Conservation (phyloP, 2,329 filamentous ascomycete genomes). For the Arthroderma uncinatum region DNA sequence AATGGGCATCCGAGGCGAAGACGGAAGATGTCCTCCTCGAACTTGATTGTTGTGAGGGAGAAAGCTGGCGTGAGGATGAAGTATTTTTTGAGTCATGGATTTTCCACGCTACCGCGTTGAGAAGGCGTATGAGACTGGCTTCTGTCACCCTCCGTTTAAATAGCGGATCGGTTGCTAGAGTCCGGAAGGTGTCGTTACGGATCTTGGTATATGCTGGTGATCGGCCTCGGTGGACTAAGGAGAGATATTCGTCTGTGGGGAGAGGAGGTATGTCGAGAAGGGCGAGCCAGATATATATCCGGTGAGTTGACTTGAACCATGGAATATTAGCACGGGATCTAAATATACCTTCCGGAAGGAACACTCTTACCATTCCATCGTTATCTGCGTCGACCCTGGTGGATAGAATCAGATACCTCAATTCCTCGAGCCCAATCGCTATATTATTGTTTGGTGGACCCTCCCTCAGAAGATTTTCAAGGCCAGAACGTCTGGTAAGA, state of each 20-base stretch:
- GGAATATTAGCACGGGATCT: slow-evolving; percentile 7
- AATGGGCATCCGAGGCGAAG: slow-evolving; percentile 38
- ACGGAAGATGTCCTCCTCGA: slow-evolving; percentile 1
- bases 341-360: background rate
- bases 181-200: slow-evolving; percentile 95
- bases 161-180: slow-evolving; percentile 88
- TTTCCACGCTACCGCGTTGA: slow-evolving; percentile 92
- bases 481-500: slow-evolving; percentile 38
- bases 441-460: slow-evolving; percentile 62
- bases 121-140: slow-evolving; percentile 81
- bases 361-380: slow-evolving; percentile 41
- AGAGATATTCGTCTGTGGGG: slow-evolving; percentile 76
- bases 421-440: slow-evolving; percentile 33
- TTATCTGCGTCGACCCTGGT: slow-evolving; percentile 41
- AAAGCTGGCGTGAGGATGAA: slow-evolving; percentile 38
- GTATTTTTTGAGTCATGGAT: slow-evolving; percentile 60
- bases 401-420: slow-evolving; percentile 40
- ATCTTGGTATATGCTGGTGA: slow-evolving; percentile 96
- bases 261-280: slow-evolving; percentile 79
- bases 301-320: slow-evolving; percentile 24
- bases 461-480: slow-evolving; percentile 69
- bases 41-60: slow-evolving; percentile 23
- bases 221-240: slow-evolving; percentile 80
- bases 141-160: slow-evolving; percentile 93
- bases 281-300: slow-evolving; percentile 94